Evolutionary conservation across 75 land plant species (phyloP), one percentile per base, ranked within the genome.

Genomic region (Chamaecyparis obtusa): DNA sequence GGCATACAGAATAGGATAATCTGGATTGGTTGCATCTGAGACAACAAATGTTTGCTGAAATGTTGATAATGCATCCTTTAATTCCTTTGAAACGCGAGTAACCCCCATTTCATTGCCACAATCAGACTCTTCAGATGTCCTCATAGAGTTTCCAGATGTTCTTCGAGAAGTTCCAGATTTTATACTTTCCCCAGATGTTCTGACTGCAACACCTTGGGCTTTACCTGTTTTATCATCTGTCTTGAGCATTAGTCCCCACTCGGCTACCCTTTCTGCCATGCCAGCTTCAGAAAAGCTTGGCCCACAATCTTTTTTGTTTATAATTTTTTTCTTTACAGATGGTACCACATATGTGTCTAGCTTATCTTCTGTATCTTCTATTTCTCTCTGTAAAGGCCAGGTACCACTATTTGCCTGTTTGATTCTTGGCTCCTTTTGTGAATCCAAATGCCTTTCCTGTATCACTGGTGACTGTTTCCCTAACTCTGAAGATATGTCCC

Each of bases 1-100:
- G 32, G 97, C 97, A 89, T 95, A 95, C 87, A 95, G 24, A 16
- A 95, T 95, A 7, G 97, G 97, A 83, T 67, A 92, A 74, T 95
- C 96, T 10, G 88, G 91, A 32, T 83, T 88, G 14, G 92, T 93
- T 5, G 97, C 97, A 90, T 95, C 97, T 33, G 96, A 94, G 3
- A 95, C 97, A 48, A 95, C 96, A 91, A 96, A 98, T 1, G 97
- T 96, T 88, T 98, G 98, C 87, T 98, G 95, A 77, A 96, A 91
- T 5, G 95, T 87, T 6, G 95, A 88, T 27, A 96, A 84, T 21
- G 97, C 99, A 51, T 95, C 93, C 55, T 93, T 91, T 19, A 94
- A 88, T 80, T 98, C 98, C 82, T 95, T 88, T 14, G 99, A 95
- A 21, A 96, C 54, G 39, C 16, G 84, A 71, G 27, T 71, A 89